Evolutionary conservation across 257 asterid genomes (phyloP).

Genomic region (Scutellaria minor): DNA sequence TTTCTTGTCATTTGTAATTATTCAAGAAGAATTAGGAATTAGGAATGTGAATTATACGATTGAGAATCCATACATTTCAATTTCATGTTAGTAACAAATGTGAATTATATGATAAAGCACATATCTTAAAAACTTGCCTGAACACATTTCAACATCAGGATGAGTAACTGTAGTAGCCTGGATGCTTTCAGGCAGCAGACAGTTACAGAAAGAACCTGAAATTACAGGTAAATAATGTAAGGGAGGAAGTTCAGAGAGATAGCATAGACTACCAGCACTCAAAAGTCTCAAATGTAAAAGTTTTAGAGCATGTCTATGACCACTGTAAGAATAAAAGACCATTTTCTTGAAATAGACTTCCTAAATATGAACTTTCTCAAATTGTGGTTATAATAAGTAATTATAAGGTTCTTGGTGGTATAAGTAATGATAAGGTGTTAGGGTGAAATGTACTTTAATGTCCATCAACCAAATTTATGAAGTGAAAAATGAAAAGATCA

Average conservation of each 20-base stretch:
- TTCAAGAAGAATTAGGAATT: not conserved
- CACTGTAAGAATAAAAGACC: not conserved
- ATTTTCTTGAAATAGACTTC: not conserved
- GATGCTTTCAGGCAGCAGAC: conserved; percentile 82
- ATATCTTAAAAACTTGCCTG: conserved; percentile 52
- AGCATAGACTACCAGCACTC: conserved; percentile 21
- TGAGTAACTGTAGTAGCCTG: conserved; percentile 68
- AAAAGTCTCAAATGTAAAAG: not conserved
- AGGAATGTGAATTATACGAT: not conserved
- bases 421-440: too few relatives aligned
- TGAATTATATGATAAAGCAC: not conserved
- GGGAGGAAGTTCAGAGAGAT: conserved; percentile 1
- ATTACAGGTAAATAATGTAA: conserved; percentile 30
- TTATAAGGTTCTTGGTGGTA: too few relatives aligned
- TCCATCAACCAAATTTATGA: too few relatives aligned
- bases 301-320: not conserved
- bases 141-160: conserved; percentile 62
- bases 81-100: not conserved
- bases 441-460: too few relatives aligned
- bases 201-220: conserved; percentile 90
- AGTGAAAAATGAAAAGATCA: too few relatives aligned
- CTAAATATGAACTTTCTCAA: not conserved
- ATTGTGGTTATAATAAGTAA: not conserved
- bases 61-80: not conserved
- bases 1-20: not conserved